Evolutionary conservation across 129 eudicot species (phyloP).

Genomic region (Arctium lappa): DNA sequence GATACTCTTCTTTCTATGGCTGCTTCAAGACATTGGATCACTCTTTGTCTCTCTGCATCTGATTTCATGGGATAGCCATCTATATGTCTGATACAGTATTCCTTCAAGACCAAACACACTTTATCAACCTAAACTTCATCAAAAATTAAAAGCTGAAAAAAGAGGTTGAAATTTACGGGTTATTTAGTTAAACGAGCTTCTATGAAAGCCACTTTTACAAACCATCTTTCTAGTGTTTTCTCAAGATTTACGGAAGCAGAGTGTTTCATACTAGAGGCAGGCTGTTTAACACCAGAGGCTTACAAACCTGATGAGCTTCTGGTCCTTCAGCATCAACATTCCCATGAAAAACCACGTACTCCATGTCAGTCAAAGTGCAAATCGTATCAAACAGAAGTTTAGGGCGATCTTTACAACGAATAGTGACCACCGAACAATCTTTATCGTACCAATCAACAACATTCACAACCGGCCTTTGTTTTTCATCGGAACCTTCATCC

Average conservation of each 20-base stretch:
- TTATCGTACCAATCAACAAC: conserved; percentile 82
- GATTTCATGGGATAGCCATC: conserved; percentile 89
- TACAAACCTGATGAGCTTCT: conserved; percentile 70
- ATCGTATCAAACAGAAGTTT: conserved; percentile 79
- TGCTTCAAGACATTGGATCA: conserved; percentile 92
- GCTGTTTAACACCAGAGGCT: no score
- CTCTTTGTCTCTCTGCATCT: conserved; percentile 85
- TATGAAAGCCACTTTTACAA: neutral
- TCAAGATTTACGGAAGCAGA: neutral
- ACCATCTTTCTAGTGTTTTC: neutral
- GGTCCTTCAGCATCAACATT: conserved; percentile 78
- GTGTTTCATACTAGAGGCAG: no score
- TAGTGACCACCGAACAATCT: conserved; percentile 73
- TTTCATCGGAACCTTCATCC: conserved; percentile 39
- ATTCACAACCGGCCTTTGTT: conserved; percentile 59
- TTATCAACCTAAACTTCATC: neutral
- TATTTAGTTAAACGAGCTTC: neutral
- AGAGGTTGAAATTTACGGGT: neutral
- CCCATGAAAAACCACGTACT: conserved; percentile 90
- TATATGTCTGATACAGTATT: conserved; percentile 71
- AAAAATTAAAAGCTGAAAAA: neutral
- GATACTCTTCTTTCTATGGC: conserved; percentile 87
- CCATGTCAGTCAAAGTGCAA: conserved; percentile 83
- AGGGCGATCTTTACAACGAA: conserved; percentile 83
- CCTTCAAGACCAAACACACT: conserved; percentile 31